phyloP scores from a whole-genome alignment of 116 monocot species.

The Trichopus zeylanicus region DNA sequence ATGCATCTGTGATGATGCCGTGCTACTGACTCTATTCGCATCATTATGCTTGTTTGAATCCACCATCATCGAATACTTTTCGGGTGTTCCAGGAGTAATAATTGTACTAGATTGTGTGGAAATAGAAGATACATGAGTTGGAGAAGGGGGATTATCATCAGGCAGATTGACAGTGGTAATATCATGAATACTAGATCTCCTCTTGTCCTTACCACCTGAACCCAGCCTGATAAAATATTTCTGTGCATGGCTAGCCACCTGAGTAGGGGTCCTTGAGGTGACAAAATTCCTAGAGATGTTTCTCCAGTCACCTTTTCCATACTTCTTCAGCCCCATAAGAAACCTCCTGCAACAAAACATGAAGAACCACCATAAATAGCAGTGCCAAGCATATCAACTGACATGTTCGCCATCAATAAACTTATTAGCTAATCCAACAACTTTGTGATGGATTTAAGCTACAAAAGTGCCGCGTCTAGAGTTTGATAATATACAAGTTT shows the following conservation, averaged over 20 bases:
- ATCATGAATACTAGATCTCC: conserved; percentile 83
- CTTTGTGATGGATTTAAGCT: no score
- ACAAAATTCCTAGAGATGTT: conserved; percentile 75
- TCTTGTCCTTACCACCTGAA: conserved; percentile 73
- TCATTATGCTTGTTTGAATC: conserved; percentile 30
- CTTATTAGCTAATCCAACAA: no score
- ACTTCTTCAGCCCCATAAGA: conserved; percentile 69
- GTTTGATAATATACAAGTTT: no score
- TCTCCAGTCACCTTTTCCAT: conserved; percentile 82
- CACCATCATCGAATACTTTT: conserved; percentile 12
- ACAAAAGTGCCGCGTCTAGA: no score
- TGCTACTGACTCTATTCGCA: conserved; percentile 2
- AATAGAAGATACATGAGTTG: conserved; percentile 22
- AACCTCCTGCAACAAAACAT: conserved; percentile 38
- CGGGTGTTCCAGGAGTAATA: not conserved
- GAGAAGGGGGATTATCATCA: conserved; percentile 25
- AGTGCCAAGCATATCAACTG: not conserved
- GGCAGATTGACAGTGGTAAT: conserved; percentile 60
- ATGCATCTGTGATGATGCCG: not conserved
- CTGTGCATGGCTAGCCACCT: conserved; percentile 86
- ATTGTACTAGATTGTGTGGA: conserved; percentile 10
- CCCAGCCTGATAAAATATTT: conserved; percentile 83
- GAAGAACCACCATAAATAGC: not conserved
- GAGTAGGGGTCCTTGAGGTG: conserved; percentile 56
- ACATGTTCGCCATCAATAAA: not conserved